Evolutionary conservation across 2,329 filamentous ascomycete species (phyloP).

Genomic region (Parascedosporium putredinis): DNA sequence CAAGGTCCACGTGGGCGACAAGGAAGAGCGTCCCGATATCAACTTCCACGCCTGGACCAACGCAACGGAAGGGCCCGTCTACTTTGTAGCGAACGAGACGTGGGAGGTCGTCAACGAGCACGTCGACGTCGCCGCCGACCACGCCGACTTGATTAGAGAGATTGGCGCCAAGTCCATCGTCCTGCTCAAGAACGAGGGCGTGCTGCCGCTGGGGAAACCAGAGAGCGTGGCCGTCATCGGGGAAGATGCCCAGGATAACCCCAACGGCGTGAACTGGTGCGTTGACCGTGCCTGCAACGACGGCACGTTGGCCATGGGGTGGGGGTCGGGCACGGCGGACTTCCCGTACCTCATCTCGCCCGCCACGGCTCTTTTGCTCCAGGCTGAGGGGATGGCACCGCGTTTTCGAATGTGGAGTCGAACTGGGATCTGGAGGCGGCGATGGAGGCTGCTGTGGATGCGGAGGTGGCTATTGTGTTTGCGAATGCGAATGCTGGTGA

Average conservation of each 20-base stretch:
- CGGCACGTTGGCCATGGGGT: constrained; percentile 57
- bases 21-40: constrained; percentile 46
- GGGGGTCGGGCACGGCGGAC: constrained; percentile 49
- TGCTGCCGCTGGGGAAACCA: constrained; percentile 46
- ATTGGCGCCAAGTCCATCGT: constrained; percentile 48
- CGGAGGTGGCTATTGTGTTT: constrained; percentile 53
- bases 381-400: constrained; percentile 42
- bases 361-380: constrained; percentile 50
- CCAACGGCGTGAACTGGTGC: constrained; percentile 48
- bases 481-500: constrained; percentile 62
- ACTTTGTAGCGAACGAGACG: constrained; percentile 37
- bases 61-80: constrained; percentile 37
- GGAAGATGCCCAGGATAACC: constrained; percentile 34
- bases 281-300: constrained; percentile 48
- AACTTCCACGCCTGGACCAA: constrained; percentile 54
- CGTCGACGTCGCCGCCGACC: constrained; percentile 45
- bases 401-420: constrained; percentile 24
- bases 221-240: constrained; percentile 50
- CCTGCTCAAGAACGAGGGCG: constrained; percentile 53
- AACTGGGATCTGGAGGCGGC: constrained; percentile 39
- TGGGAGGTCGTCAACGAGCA: constrained; percentile 39
- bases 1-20: constrained; percentile 36
- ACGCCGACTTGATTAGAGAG: constrained; percentile 52
- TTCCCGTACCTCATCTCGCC: constrained; percentile 58
- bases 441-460: constrained; percentile 42